phyloP scores from a whole-genome alignment of 2,329 filamentous ascomycete species.

The Conoideocrella luteorostrata region DNA sequence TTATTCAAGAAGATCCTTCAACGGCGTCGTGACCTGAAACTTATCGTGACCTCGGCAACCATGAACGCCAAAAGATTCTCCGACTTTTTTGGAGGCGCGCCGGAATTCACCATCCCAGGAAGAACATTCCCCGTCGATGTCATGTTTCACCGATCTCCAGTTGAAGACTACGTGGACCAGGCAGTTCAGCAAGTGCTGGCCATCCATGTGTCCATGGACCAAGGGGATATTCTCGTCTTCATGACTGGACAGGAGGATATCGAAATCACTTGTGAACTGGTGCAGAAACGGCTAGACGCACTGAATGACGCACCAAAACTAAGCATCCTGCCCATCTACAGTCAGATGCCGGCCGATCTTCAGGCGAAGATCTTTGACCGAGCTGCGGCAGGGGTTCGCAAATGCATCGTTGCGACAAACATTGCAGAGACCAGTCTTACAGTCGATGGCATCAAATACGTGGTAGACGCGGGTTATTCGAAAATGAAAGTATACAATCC shows the following conservation, averaged over 20 bases:
- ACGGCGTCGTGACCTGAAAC: slow-evolving; percentile 80
- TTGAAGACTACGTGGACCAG: slow-evolving; percentile 96
- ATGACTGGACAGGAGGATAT: slow-evolving; percentile 99
- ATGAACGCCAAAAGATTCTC: slow-evolving; percentile 98
- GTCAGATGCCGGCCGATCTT: slow-evolving; percentile 96
- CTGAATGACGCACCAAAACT: slow-evolving; percentile 93
- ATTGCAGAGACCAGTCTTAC: slow-evolving; percentile 98
- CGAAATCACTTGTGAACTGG: slow-evolving; percentile 88
- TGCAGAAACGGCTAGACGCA: slow-evolving; percentile 79
- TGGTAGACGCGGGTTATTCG: slow-evolving; percentile 91
- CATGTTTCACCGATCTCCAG: slow-evolving; percentile 89
- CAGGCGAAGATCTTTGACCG: slow-evolving; percentile 97
- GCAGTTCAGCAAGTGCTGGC: slow-evolving; percentile 92
- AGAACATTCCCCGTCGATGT: slow-evolving; percentile 96
- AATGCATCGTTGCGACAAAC: slow-evolving; percentile 97
- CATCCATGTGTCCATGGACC: slow-evolving; percentile 91
- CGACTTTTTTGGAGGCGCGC: slow-evolving; percentile 90
- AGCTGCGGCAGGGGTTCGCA: slow-evolving; percentile 82
- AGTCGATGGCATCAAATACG: slow-evolving; percentile 98
- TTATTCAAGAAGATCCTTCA: slow-evolving; percentile 95
- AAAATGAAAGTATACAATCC: slow-evolving; percentile 99
- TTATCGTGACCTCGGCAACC: slow-evolving; percentile 96
- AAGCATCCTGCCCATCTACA: slow-evolving; percentile 94
- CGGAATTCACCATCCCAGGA: slow-evolving; percentile 93
- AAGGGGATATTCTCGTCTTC: slow-evolving; percentile 93